Percentiles rank a stretch among this genome's conserved stretches.
These are phyloP conservation scores for Coccomyxa sp. DNA, from an alignment of 139 green algal genomes.

Conservation along the genomic window DNA sequence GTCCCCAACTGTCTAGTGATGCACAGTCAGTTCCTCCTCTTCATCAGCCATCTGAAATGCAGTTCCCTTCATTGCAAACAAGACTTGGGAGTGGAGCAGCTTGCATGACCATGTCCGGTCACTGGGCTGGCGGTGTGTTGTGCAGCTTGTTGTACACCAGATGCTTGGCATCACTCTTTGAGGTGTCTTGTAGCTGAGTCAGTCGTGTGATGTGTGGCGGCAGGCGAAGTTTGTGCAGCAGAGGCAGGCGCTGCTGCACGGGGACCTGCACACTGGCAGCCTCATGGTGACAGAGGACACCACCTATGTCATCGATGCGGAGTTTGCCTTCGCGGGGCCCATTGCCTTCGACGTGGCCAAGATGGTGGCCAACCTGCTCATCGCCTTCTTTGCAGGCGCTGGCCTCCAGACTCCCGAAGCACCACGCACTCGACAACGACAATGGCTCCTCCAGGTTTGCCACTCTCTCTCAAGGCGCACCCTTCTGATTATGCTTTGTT, in stretches of 20 bases:
- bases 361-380: constrained; percentile 89
- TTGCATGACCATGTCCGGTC: too few relatives aligned
- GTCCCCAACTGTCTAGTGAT: neutral
- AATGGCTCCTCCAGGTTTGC: constrained; percentile 23
- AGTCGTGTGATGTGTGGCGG: neutral
- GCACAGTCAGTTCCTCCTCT: neutral
- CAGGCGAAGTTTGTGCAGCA: constrained; percentile 63
- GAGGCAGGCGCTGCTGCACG: constrained; percentile 88
- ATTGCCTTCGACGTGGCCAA: constrained; percentile 97
- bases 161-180: too few relatives aligned
- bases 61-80: too few relatives aligned
- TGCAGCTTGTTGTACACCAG: too few relatives aligned
- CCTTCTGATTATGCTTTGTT: neutral
- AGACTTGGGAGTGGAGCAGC: too few relatives aligned
- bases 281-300: constrained; percentile 77
- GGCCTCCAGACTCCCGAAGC: constrained; percentile 36
- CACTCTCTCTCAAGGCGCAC: neutral
- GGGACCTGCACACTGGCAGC: constrained; percentile 94
- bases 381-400: constrained; percentile 82
- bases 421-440: constrained; percentile 34
- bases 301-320: constrained; percentile 58
- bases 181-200: too few relatives aligned
- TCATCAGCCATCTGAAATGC: too few relatives aligned
- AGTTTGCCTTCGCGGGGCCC: constrained; percentile 95
- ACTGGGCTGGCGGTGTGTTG: too few relatives aligned